Percentiles rank a stretch among this genome's conserved stretches.
These are phyloP conservation scores for Litsea cubeba DNA, from an alignment of 164 flowering plant genomes.

Conservation along the genomic window DNA sequence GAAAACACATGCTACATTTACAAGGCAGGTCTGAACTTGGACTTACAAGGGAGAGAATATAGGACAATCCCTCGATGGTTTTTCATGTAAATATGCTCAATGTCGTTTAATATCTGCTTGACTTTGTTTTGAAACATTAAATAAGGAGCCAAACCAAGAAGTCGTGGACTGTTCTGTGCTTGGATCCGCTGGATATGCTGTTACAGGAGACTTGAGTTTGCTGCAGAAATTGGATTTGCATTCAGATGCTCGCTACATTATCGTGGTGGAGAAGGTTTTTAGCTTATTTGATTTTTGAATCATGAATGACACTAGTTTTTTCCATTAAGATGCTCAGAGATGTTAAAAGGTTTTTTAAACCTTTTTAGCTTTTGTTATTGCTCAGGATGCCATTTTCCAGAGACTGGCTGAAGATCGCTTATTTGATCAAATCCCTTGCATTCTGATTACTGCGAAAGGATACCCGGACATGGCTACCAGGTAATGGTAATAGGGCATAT, in stretches of 20 bases:
- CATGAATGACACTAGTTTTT: neutral
- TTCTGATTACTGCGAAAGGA: slow-evolving; percentile 93
- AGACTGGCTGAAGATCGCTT: slow-evolving; percentile 77
- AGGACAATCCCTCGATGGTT: neutral
- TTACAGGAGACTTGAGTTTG: slow-evolving; percentile 73
- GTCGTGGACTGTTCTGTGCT: slow-evolving; percentile 70
- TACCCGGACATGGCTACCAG: slow-evolving; percentile 97
- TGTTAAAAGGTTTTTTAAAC: neutral
- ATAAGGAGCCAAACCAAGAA: slow-evolving; percentile 70
- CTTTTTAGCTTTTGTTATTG: slow-evolving; percentile 5
- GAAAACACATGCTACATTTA: too few species aligned
- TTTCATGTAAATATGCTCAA: neutral
- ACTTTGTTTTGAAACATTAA: slow-evolving; percentile 9
- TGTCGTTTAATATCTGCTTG: slow-evolving; percentile 2
- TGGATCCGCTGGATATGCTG: slow-evolving; percentile 83
- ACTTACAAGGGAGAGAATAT: neutral
- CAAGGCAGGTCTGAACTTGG: neutral
- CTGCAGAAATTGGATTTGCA: slow-evolving; percentile 47
- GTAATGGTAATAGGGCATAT: slow-evolving; percentile 24
- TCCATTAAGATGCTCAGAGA: neutral
- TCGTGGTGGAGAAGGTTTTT: slow-evolving; percentile 89
- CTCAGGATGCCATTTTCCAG: slow-evolving; percentile 93
- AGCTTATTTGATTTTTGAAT: neutral
- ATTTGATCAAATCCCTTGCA: slow-evolving; percentile 86
- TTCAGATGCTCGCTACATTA: slow-evolving; percentile 84